These are phyloP conservation scores for Pholiota microspora DNA, from an alignment of 768 basidiomycete species.

Conservation along the genomic window DNA sequence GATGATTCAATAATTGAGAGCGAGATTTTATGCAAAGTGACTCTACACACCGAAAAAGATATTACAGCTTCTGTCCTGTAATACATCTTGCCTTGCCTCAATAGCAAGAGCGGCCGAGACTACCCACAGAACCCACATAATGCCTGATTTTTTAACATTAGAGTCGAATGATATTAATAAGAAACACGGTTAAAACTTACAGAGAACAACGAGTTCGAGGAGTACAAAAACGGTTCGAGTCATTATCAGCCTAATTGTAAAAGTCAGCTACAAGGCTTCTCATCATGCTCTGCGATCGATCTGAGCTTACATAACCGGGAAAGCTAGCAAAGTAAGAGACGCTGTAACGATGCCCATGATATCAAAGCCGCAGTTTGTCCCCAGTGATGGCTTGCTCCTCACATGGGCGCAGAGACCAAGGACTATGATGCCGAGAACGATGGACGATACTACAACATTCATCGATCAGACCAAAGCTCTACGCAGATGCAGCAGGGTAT, in stretches of 20 bases:
- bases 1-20: background rate
- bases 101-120: conserved; percentile 1
- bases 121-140: conserved; percentile 4
- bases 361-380: background rate
- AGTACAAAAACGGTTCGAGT: background rate
- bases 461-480: background rate
- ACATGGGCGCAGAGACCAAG: conserved; percentile 5
- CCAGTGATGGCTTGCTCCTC: background rate
- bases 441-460: background rate
- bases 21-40: background rate
- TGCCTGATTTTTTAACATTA: background rate
- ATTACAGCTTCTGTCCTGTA: background rate
- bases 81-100: background rate
- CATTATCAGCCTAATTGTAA: background rate
- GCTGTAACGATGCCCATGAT: conserved; percentile 6
- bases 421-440: background rate
- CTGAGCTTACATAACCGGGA: conserved; percentile 1
- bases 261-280: background rate
- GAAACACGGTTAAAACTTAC: background rate
- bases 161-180: too few species aligned
- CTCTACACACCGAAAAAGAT: background rate
- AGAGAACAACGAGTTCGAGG: background rate
- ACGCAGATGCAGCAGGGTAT: too few species aligned
- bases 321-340: background rate
- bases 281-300: too few species aligned